phyloP scores from a whole-genome alignment of 2,329 filamentous ascomycete genomes.

The Karstenula rhodostoma region DNA sequence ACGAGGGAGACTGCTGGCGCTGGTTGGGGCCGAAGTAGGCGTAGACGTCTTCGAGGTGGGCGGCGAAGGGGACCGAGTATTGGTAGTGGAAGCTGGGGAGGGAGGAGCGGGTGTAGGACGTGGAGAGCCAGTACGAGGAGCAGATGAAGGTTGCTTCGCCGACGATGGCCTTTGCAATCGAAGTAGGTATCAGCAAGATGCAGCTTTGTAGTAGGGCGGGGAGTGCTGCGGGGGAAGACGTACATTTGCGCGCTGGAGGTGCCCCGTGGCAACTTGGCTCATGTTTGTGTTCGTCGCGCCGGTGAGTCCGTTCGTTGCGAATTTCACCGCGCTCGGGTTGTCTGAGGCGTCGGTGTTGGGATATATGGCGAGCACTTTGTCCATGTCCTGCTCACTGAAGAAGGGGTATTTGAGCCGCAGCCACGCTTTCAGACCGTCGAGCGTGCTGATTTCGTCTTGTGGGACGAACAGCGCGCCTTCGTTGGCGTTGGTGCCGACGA shows the following conservation, averaged over 20 bases:
- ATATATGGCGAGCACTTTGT: slow-evolving; percentile 51
- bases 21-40: slow-evolving; percentile 19
- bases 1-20: slow-evolving; percentile 15
- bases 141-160: slow-evolving; percentile 65
- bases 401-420: slow-evolving; percentile 51
- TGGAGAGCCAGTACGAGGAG: slow-evolving; percentile 64
- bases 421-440: slow-evolving; percentile 51
- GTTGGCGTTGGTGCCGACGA: slow-evolving; percentile 57
- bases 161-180: slow-evolving; percentile 62
- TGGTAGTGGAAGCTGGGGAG: slow-evolving; percentile 29
- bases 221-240: not conserved
- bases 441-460: slow-evolving; percentile 52
- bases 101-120: slow-evolving; percentile 49
- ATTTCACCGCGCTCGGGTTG: slow-evolving; percentile 31
- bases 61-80: slow-evolving; percentile 23
- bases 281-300: slow-evolving; percentile 60
- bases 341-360: slow-evolving; percentile 39
- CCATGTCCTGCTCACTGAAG: slow-evolving; percentile 49
- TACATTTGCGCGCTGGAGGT: slow-evolving; percentile 59
- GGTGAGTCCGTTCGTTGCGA: slow-evolving; percentile 44
- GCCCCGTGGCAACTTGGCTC: slow-evolving; percentile 58
- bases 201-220: no score
- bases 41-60: slow-evolving; percentile 17
- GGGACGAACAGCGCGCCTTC: slow-evolving; percentile 59
- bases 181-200: no score